phyloP scores from a whole-genome alignment of 257 asterid species.

The Fraxinus quadrangulata region DNA sequence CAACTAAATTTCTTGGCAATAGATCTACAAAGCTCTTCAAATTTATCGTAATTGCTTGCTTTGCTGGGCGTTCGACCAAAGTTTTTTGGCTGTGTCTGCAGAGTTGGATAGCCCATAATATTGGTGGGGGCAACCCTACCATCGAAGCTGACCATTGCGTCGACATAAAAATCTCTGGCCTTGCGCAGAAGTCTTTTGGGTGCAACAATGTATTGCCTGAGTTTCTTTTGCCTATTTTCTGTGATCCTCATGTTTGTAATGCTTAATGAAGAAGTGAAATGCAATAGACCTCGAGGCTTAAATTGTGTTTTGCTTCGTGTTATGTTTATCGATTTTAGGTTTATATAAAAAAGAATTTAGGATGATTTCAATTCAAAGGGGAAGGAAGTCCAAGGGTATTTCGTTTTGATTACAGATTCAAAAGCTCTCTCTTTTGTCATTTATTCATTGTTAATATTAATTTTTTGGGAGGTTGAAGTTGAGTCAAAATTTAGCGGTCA shows the following conservation, averaged over 20 bases:
- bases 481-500: background rate
- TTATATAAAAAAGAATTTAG: slow-evolving; percentile 7
- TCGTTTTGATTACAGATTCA: background rate
- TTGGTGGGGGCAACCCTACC: slow-evolving; percentile 27
- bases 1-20: slow-evolving; percentile 19
- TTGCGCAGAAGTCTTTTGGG: slow-evolving; percentile 40
- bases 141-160: slow-evolving; percentile 41
- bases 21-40: slow-evolving; percentile 30
- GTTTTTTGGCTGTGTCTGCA: slow-evolving; percentile 17
- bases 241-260: slow-evolving; percentile 25
- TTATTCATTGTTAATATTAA: background rate
- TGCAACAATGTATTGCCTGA: slow-evolving; percentile 32
- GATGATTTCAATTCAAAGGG: background rate
- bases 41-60: background rate
- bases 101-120: slow-evolving; percentile 7
- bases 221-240: slow-evolving; percentile 27
- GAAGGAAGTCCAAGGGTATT: background rate
- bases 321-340: background rate
- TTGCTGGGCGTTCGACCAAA: background rate
- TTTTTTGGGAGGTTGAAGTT: background rate
- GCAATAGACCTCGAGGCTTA: background rate
- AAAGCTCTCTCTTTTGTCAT: background rate
- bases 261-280: background rate
- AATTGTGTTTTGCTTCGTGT: background rate
- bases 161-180: slow-evolving; percentile 47